phyloP scores from a whole-genome alignment of 495 filamentous ascomycete genomes.

The Hyaloscypha variabilis region DNA sequence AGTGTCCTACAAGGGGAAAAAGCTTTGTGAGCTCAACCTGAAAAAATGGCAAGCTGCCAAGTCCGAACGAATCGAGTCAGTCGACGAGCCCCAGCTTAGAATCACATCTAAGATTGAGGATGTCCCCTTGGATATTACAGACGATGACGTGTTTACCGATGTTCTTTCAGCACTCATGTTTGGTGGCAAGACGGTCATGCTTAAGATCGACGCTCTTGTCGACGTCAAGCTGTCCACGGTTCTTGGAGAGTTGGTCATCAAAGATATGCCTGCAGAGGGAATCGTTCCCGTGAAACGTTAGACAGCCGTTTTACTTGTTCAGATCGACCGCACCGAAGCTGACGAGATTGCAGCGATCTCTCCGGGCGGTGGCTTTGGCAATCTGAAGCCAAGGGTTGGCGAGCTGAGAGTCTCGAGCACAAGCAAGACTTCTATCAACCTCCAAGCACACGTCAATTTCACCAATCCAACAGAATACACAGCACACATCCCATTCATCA shows the following conservation, averaged over 20 bases:
- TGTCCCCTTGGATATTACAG: slow-evolving; percentile 79
- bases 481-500: slow-evolving; percentile 75
- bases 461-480: slow-evolving; percentile 90
- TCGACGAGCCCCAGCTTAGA: slow-evolving; percentile 53
- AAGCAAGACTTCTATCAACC: slow-evolving; percentile 63
- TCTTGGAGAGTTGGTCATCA: slow-evolving; percentile 77
- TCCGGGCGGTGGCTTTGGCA: slow-evolving; percentile 37
- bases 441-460: slow-evolving; percentile 73
- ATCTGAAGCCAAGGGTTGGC: slow-evolving; percentile 61
- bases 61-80: slow-evolving; percentile 64
- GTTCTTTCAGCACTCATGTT: slow-evolving; percentile 78
- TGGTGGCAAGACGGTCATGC: slow-evolving; percentile 59
- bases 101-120: slow-evolving; percentile 76
- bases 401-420: slow-evolving; percentile 69
- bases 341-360: slow-evolving; percentile 36
- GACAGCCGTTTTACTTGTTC: slow-evolving; percentile 32
- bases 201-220: slow-evolving; percentile 78
- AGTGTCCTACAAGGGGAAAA: slow-evolving; percentile 72
- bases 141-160: slow-evolving; percentile 72
- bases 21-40: slow-evolving; percentile 77
- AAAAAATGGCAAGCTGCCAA: slow-evolving; percentile 82
- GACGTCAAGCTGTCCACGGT: slow-evolving; percentile 80
- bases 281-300: slow-evolving; percentile 85
- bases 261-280: slow-evolving; percentile 82
- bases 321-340: slow-evolving; percentile 30